Conservation (phyloP, 768 basidiomycete genomes). For the Pisolithus sp. region DNA sequence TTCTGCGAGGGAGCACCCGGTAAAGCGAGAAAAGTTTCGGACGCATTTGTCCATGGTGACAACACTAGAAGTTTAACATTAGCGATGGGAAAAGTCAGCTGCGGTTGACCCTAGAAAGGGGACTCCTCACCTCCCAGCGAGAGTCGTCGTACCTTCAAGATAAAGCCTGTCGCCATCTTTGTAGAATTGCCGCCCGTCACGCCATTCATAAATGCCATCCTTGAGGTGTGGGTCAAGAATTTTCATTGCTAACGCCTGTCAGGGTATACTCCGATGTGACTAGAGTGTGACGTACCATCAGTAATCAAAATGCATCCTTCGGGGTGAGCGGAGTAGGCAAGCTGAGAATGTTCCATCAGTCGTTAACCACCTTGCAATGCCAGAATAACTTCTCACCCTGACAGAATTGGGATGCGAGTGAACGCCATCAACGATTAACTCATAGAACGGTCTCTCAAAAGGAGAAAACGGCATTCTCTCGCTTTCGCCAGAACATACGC, state of each 20-base stretch:
- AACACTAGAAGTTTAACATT: conserved; percentile 40
- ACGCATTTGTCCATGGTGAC: conserved; percentile 81
- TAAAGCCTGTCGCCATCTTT: conserved; percentile 79
- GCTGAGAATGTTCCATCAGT: conserved; percentile 31
- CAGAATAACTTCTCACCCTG: conserved; percentile 42
- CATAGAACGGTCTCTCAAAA: conserved; percentile 76
- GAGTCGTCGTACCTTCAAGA: conserved; percentile 78
- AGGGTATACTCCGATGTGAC: neutral
- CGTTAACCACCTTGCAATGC: neutral
- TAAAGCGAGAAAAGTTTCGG: conserved; percentile 78
- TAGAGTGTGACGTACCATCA: conserved; percentile 51
- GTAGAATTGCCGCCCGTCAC: conserved; percentile 72
- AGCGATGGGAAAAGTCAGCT: neutral
- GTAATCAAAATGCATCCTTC: conserved; percentile 87
- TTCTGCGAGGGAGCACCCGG: conserved; percentile 75
- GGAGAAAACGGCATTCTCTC: conserved; percentile 42
- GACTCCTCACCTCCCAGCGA: conserved; percentile 71
- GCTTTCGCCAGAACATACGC: conserved; percentile 27
- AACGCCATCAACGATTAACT: conserved; percentile 85
- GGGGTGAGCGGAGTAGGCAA: conserved; percentile 77
- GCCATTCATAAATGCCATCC: conserved; percentile 86
- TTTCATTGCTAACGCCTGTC: conserved; percentile 56
- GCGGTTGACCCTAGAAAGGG: neutral
- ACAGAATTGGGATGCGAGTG: conserved; percentile 91
- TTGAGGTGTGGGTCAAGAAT: conserved; percentile 78